phyloP scores from a whole-genome alignment of 208 protist species.

The Wallacemonas sp. region DNA sequence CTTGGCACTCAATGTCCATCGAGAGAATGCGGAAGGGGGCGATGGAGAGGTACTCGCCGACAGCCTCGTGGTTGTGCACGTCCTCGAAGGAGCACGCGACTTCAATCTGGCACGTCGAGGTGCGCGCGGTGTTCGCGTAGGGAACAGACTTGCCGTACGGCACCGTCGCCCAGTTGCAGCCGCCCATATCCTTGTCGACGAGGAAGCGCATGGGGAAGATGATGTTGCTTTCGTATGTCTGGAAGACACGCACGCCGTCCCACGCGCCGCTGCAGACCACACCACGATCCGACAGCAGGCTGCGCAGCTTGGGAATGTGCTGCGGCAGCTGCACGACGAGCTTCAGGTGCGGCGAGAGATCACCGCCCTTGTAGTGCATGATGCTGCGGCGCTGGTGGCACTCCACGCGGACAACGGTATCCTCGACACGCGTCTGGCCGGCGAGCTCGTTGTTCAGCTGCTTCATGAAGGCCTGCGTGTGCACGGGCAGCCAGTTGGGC shows the following conservation, averaged over 20 bases:
- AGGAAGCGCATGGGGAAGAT: constrained; percentile 99
- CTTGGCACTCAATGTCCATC: constrained; percentile 99
- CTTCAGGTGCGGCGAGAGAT: constrained; percentile 66
- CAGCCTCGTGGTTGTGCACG: constrained; percentile 82
- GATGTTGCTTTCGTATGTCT: constrained; percentile 99
- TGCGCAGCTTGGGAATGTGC: constrained; percentile 88
- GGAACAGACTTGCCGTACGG: constrained; percentile 59
- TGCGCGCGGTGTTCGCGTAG: constrained; percentile 27
- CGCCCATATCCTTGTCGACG: constrained; percentile 96
- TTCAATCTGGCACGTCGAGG: constrained; percentile 92
- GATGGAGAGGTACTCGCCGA: constrained; percentile 94
- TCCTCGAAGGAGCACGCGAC: constrained; percentile 87
- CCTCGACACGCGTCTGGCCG: constrained; percentile 47
- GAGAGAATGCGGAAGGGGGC: constrained; percentile 98
- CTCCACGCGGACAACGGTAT: constrained; percentile 85
- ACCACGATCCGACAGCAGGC: constrained; percentile 75
- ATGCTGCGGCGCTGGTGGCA: constrained; percentile 73
- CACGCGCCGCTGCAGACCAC: constrained; percentile 71
- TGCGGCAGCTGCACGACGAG: constrained; percentile 90
- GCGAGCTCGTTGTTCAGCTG: constrained; percentile 81
- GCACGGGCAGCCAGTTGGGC: constrained; percentile 68
- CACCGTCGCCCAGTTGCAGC: constrained; percentile 95
- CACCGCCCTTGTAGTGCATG: constrained; percentile 76
- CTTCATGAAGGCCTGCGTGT: constrained; percentile 68
- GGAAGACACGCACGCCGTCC: constrained; percentile 82